These are phyloP conservation scores for Irineochytrium annulatum DNA, from an alignment of 192 early-diverging fungal species.

Conservation along the genomic window DNA sequence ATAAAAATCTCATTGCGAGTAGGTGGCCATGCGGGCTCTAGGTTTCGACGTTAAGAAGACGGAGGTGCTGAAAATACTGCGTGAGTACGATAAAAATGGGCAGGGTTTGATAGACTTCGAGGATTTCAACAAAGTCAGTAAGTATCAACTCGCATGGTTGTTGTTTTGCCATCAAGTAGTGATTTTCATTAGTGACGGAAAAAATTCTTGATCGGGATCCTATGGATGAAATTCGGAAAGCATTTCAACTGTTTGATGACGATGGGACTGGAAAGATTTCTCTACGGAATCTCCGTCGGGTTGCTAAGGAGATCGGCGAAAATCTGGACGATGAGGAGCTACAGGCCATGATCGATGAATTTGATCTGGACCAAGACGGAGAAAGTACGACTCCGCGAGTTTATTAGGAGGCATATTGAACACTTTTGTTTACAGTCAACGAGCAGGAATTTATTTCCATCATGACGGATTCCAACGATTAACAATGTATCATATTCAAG, in stretches of 20 bases:
- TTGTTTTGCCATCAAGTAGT: background rate
- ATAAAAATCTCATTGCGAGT: background rate
- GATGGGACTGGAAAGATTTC: conserved; percentile 61
- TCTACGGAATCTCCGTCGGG: conserved; percentile 59
- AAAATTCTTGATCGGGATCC: conserved; percentile 68
- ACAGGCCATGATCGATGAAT: conserved; percentile 86
- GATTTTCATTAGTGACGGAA: conserved; percentile 46
- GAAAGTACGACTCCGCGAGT: conserved; percentile 57
- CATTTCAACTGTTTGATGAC: conserved; percentile 79
- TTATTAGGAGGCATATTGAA: background rate
- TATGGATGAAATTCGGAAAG: conserved; percentile 76
- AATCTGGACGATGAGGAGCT: conserved; percentile 75
- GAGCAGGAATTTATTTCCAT: conserved; percentile 79
- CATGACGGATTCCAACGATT: conserved; percentile 64
- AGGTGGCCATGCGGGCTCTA: conserved; percentile 76
- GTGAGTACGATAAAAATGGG: conserved; percentile 56
- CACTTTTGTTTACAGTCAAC: conserved; percentile 55
- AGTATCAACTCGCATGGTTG: conserved; percentile 24
- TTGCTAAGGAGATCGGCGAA: conserved; percentile 80
- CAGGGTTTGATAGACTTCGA: conserved; percentile 57
- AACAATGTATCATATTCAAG: too few species aligned
- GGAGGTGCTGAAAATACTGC: conserved; percentile 69
- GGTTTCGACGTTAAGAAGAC: conserved; percentile 82
- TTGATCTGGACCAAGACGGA: conserved; percentile 80
- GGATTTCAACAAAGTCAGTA: conserved; percentile 69